Evolutionary conservation across 495 filamentous ascomycete species (phyloP).

Genomic region (Aspergillus panamensis): DNA sequence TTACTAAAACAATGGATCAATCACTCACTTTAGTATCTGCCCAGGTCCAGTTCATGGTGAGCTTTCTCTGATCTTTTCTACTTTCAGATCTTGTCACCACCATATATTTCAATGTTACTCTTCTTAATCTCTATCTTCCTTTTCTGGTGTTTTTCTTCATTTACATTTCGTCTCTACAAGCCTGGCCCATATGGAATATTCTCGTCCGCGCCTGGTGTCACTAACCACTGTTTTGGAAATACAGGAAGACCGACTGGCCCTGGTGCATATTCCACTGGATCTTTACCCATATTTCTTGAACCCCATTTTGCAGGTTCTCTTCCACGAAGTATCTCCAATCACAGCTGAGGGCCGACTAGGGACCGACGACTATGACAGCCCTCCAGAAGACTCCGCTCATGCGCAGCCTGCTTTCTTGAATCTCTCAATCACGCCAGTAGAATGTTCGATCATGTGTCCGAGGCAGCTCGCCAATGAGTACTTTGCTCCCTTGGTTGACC

Average conservation of each 20-base stretch:
- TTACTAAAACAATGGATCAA: conserved; percentile 39
- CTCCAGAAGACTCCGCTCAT: conserved; percentile 33
- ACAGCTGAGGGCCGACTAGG: conserved; percentile 23
- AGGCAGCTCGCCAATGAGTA: conserved; percentile 64
- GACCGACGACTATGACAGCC: conserved; percentile 33
- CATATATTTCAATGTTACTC: neutral
- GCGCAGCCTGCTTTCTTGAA: conserved; percentile 77
- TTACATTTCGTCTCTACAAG: neutral
- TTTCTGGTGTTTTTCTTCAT: neutral
- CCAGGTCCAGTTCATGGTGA: conserved; percentile 55
- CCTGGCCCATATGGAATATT: neutral
- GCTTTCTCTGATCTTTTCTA: conserved; percentile 20
- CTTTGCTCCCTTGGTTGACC: conserved; percentile 66
- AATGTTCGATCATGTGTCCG: conserved; percentile 90
- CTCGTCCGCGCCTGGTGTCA: conserved; percentile 9
- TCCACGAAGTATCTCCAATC: conserved; percentile 53
- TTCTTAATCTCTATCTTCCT: conserved; percentile 5
- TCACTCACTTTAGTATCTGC: conserved; percentile 51
- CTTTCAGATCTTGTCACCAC: neutral
- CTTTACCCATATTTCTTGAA: conserved; percentile 80
- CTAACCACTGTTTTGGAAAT: conserved; percentile 19
- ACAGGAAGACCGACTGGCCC: conserved; percentile 80
- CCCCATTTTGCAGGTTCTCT: conserved; percentile 77
- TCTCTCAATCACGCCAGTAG: conserved; percentile 85
- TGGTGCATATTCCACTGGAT: conserved; percentile 86